A percentile compares a stretch with the other conserved stretches of the same genome.
Evolutionary conservation across 2,329 filamentous ascomycete genomes (phyloP).

Genomic region (Botrytis elliptica): DNA sequence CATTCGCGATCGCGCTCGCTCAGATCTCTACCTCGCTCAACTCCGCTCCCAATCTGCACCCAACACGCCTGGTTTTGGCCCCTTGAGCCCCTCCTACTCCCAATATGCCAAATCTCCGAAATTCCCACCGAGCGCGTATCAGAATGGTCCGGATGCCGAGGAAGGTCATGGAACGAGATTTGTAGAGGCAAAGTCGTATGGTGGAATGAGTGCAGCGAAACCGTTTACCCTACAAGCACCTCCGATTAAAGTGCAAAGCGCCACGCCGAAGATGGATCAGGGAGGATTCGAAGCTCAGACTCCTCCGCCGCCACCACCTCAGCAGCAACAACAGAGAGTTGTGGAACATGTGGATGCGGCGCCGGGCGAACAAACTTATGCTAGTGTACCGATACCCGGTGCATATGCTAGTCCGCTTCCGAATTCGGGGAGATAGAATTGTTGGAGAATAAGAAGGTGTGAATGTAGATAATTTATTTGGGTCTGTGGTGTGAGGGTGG

Average conservation of each 20-base stretch:
- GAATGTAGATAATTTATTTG: conserved; percentile 7
- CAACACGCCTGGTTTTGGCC: conserved; percentile 86
- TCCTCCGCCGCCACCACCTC: conserved; percentile 14
- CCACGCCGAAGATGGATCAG: conserved; percentile 65
- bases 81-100: conserved; percentile 59
- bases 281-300: conserved; percentile 57
- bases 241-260: conserved; percentile 72
- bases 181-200: conserved; percentile 53
- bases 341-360: conserved; percentile 66
- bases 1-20: conserved; percentile 86
- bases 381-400: conserved; percentile 81
- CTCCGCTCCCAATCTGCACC: conserved; percentile 83
- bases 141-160: conserved; percentile 53
- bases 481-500: neutral
- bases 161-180: conserved; percentile 50
- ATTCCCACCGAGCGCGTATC: conserved; percentile 57
- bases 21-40: conserved; percentile 89
- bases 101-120: conserved; percentile 48
- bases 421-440: conserved; percentile 33
- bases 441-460: neutral
- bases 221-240: conserved; percentile 87
- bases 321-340: conserved; percentile 40
- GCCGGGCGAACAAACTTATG: conserved; percentile 81
- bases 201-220: conserved; percentile 51
- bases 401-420: conserved; percentile 65